Base-by-base conservation (phyloP, 148 eudicot species). In the Nepenthes mirabilis region DNA sequence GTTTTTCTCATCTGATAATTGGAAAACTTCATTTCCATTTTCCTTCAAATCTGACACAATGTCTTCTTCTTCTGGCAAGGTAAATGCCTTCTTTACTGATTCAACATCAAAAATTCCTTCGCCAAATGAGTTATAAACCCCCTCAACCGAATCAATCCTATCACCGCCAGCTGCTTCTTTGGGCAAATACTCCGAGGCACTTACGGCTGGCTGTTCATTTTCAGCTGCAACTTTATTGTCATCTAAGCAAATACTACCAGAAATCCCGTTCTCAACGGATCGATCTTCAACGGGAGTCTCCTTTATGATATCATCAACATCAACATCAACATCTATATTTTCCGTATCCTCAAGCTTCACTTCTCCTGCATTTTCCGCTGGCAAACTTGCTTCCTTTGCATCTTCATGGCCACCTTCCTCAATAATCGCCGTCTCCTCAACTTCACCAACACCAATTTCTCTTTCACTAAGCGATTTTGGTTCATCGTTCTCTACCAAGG, bases 401-500 rank as follows among this genome's bases (percentile, higher is more conserved):
- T 33, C 65, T 52, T 65, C 79, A 35, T 76, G 60, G 52, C 67
- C 52, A 63, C 73, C 68, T 71, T 79, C 56, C 23, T 23, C 23
- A 23, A 23, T 23, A 23, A 52, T 75, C 37, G 62, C 67, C 69
- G 78, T 78, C 6, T 69, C 73, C 57, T 79, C 83, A 53, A 66
- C 55, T 37, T 77, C 86, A 40, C 79, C 79, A 52, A 67, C 75
- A 59, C 72, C 97, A 60, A 79, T 81, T 52, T 79, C 82, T 63
- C 69, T 78, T 71, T 81, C 94, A 45, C 80, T 77, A 43, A 58
- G 72, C 47, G 67, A 59, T 57, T 73, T 78, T 33, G 65, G 62
- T 68, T 75, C 82, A 23, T 80, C 84, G 56, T 70, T 79, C 33
- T 80, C 97, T 88, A 60, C 72, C 83, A 85, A 67, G 69, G 48